Evolutionary conservation across 352 stramenopile species (phyloP), one percentile per base, ranked within the genome.

Genomic region (Phytophthora ramorum): DNA sequence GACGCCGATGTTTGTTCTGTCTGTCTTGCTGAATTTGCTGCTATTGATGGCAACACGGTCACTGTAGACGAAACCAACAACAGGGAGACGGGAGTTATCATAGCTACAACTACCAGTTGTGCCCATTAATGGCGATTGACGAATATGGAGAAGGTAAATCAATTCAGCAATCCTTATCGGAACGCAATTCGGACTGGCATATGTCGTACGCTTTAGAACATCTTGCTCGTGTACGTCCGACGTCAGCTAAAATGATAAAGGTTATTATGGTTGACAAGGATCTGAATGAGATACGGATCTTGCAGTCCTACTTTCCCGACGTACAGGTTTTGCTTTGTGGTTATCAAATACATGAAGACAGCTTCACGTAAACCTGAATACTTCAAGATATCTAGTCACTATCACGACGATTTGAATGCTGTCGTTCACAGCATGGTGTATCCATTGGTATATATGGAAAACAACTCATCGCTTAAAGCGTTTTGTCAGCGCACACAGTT

Each of bases 191-290:
- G 1, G 62, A 69, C 40, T 69, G 59, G 48, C 57, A 67, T 12
- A 68, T 73, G 65, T 26, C 24, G 2, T 45, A 19, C 19, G 58
- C 54, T 2, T 45, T 73, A 3, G 53, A 68, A 7, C 58, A 64
- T 32, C 14, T 47, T 37, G 16, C n/a, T 0, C 37, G 53, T n/a
- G 45, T 32, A 4, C 52, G 64, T 17, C 32, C 44, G 7, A 35
- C n/a, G 1, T 7, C 4, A 12, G 35, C 9, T 1, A 41, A 28
- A 1, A 38, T 45, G 16, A 9, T 73, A 0, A 28, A 52, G 13
- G 57, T 73, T 7, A 60, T 73, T 6, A 59, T 73, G 19, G 65
- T 73, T 0, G 65, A 73, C 28, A 73, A 68, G 22, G 58, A 64
- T 30, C 17, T 68, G 10, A 65, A 73, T 10, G 51, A 68, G n/a